Evolutionary conservation across 2,329 filamentous ascomycete genomes (phyloP).

Genomic region (Triangularia setosa): DNA sequence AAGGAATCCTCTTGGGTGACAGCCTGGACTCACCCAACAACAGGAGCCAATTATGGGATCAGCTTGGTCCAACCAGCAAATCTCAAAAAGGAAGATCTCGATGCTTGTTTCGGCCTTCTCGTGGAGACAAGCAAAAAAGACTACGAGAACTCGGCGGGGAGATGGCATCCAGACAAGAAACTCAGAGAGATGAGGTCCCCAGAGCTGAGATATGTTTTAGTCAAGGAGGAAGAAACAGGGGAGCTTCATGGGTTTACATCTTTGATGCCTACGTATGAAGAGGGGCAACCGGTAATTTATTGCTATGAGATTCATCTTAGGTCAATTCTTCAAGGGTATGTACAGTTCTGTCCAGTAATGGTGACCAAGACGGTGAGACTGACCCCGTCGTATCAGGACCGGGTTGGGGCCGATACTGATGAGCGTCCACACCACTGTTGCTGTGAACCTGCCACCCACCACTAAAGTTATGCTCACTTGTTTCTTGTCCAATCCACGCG

Average conservation of each 20-base stretch:
- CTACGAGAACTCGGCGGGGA: constrained; percentile 58
- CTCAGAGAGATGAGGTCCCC: constrained; percentile 62
- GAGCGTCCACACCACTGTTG: constrained; percentile 50
- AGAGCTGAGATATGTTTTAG: constrained; percentile 65
- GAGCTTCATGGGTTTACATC: constrained; percentile 55
- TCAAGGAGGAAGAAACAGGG: constrained; percentile 36
- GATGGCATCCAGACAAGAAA: constrained; percentile 63
- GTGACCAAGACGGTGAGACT: background rate
- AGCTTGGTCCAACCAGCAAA: constrained; percentile 38
- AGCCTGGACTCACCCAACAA: constrained; percentile 50
- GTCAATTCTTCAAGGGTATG: constrained; percentile 51
- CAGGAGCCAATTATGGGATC: constrained; percentile 39
- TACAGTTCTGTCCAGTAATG: constrained; percentile 12
- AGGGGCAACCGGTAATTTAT: constrained; percentile 63
- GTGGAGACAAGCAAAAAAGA: constrained; percentile 59
- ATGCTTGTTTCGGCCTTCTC: constrained; percentile 54
- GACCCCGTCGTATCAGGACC: constrained; percentile 38
- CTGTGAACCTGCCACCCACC: constrained; percentile 49
- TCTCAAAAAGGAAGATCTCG: constrained; percentile 44
- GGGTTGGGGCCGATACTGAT: constrained; percentile 62
- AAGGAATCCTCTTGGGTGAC: constrained; percentile 25
- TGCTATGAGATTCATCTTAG: constrained; percentile 75
- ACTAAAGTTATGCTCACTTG: constrained; percentile 72
- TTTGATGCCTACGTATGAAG: constrained; percentile 70
- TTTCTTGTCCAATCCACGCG: constrained; percentile 58